These are phyloP conservation scores for Ulota crispa DNA, from an alignment of 225 moss, liverwort and hornwort genomes.

Conservation along the genomic window DNA sequence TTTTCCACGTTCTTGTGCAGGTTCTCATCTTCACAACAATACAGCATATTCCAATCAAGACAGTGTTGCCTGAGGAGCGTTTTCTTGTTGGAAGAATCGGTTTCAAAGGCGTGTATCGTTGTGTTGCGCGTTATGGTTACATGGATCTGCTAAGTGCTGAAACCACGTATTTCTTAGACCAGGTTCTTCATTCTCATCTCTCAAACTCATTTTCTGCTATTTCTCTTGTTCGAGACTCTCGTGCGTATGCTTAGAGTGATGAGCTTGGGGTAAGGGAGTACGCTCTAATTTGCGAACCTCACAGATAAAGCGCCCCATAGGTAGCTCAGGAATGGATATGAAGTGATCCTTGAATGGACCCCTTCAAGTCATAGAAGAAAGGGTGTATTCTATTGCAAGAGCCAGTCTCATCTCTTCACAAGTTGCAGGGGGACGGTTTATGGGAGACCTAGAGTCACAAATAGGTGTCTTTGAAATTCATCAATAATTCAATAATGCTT, in stretches of 20 bases:
- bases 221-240: background rate
- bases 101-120: conserved; percentile 77
- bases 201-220: background rate
- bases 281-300: too few relatives aligned
- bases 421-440: too few relatives aligned
- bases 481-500: too few relatives aligned
- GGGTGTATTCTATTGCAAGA: too few relatives aligned
- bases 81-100: conserved; percentile 86
- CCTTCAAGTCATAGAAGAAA: too few relatives aligned
- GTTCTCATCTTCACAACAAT: conserved; percentile 91
- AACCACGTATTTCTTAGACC: conserved; percentile 69
- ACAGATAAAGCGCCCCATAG: too few relatives aligned
- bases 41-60: conserved; percentile 74
- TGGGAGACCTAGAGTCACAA: too few relatives aligned
- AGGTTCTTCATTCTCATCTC: conserved; percentile 38
- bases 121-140: conserved; percentile 86
- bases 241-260: background rate
- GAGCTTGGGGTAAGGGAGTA: background rate
- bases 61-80: conserved; percentile 61
- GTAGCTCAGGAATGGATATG: too few relatives aligned
- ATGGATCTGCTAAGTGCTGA: conserved; percentile 66
- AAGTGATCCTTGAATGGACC: too few relatives aligned
- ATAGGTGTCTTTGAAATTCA: too few relatives aligned
- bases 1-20: conserved; percentile 19
- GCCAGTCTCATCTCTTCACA: too few relatives aligned